Evolutionary conservation across 2,329 filamentous ascomycete species (phyloP).

Genomic region (Microcera coccophila): DNA sequence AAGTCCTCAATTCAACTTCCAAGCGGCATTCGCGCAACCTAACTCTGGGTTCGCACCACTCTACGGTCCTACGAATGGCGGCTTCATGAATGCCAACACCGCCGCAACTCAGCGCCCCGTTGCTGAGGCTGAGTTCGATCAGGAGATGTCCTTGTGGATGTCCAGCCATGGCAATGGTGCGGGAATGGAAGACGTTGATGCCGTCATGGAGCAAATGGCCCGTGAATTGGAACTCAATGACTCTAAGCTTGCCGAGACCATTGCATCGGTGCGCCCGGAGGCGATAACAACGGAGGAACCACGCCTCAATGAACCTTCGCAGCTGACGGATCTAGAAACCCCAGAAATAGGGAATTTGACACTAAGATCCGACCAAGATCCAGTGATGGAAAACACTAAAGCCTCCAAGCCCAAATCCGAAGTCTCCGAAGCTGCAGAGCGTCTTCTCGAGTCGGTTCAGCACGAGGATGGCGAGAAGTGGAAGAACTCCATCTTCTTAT

Average conservation of each 20-base stretch:
- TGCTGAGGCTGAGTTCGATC: constrained; percentile 35
- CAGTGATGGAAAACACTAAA: neutral
- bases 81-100: constrained; percentile 21
- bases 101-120: constrained; percentile 21
- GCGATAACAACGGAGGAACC: constrained; percentile 2
- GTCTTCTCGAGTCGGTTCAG: constrained; percentile 41
- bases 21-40: constrained; percentile 29
- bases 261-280: constrained; percentile 2
- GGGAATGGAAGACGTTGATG: constrained; percentile 39
- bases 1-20: constrained; percentile 26
- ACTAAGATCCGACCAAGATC: constrained; percentile 14
- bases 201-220: constrained; percentile 42
- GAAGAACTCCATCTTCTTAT: constrained; percentile 44
- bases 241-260: constrained; percentile 23
- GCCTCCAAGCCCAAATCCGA: constrained; percentile 31
- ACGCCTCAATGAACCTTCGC: constrained; percentile 6
- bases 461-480: constrained; percentile 45
- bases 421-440: constrained; percentile 41
- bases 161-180: constrained; percentile 29
- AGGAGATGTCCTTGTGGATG: constrained; percentile 42
- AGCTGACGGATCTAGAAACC: constrained; percentile 25
- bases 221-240: constrained; percentile 38
- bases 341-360: constrained; percentile 33
- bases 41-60: constrained; percentile 27
- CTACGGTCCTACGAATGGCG: constrained; percentile 26